Conservation (phyloP, 2,329 filamentous ascomycete species). For the Hypoxylon sp. region DNA sequence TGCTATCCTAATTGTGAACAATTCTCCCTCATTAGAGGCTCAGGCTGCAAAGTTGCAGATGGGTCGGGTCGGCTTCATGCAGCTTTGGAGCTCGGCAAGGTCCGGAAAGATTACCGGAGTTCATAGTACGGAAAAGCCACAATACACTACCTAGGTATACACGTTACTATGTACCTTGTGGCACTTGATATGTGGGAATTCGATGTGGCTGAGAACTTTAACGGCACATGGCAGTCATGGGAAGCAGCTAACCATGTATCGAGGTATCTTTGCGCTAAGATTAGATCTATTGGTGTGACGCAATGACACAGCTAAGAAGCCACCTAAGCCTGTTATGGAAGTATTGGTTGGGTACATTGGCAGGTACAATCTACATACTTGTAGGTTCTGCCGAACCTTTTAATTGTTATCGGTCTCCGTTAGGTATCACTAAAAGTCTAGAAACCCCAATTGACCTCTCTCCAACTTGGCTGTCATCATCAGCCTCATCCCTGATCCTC, state of each 20-base stretch:
- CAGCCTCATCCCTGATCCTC: constrained; percentile 30
- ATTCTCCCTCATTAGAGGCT: constrained; percentile 16
- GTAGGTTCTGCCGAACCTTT: constrained; percentile 7
- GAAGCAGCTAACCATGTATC: background rate
- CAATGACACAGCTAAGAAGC: constrained; percentile 15
- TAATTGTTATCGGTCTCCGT: no score
- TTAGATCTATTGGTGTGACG: constrained; percentile 18
- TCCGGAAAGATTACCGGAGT: constrained; percentile 15
- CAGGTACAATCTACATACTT: background rate
- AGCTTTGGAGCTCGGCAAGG: constrained; percentile 26
- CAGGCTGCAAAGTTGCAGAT: constrained; percentile 21
- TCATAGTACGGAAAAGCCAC: background rate
- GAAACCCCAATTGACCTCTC: constrained; percentile 14
- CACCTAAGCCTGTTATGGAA: constrained; percentile 18
- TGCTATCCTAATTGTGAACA: constrained; percentile 2
- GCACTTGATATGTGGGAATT: background rate
- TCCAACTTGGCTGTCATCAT: constrained; percentile 29
- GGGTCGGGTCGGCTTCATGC: background rate
- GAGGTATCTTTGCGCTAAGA: background rate
- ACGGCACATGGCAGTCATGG: no score
- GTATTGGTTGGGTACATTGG: background rate
- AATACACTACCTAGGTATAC: background rate
- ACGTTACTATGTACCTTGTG: background rate
- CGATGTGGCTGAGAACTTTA: background rate
- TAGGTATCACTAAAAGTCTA: no score